Base-by-base conservation (phyloP, 2,329 filamentous ascomycete species). In the Myriangium duriaei region DNA sequence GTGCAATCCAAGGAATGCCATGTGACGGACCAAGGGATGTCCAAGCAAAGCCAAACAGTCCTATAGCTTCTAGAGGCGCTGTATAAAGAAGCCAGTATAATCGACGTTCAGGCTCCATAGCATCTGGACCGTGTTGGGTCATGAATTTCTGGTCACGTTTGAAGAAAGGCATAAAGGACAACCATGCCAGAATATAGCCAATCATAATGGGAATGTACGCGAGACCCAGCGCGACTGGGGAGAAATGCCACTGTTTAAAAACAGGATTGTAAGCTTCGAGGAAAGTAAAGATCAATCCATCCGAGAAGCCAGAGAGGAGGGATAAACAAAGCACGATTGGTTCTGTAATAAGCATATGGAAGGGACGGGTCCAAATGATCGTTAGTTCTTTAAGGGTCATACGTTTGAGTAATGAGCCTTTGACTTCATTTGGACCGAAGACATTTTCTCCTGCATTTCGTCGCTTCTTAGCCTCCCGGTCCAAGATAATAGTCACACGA, bases 261-360 rank as follows among this genome's bases (percentile, higher is more conserved):
- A 83, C 77, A 2, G 80, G 63, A 1, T 62, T 57, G 46, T 81
- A 82, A 0, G 74, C 79, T 54, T 82, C 76, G 41, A 82, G 73
- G 55, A 79, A 81, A 66, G 80, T 81, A 62, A 82, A 83, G 56
- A 82, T 81, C 2, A 83, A 67, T 10, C 76, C 76, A 40, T 82
- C 79, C 4, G 71, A 75, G 61, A 82, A 82, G 24, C 78, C 78
- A 2, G 72, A 76, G 4, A 82, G 71, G 0, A 81, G 66, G 1
- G 78, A 81, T 3, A 82, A 62, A 13, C 69, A 71, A 9, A 80
- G 61, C 5, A 82, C 78, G 40, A 83, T 83, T 5, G 79, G 78
- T 58, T 83, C 79, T 1, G 72, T 79, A 24, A 80, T 47, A 55
- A 82, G 79, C 76, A 82, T 82, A 51, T 69, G 69, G 58, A 81